Base-by-base conservation (phyloP, 208 protist genomes). In the Leishmania lainsoni region DNA sequence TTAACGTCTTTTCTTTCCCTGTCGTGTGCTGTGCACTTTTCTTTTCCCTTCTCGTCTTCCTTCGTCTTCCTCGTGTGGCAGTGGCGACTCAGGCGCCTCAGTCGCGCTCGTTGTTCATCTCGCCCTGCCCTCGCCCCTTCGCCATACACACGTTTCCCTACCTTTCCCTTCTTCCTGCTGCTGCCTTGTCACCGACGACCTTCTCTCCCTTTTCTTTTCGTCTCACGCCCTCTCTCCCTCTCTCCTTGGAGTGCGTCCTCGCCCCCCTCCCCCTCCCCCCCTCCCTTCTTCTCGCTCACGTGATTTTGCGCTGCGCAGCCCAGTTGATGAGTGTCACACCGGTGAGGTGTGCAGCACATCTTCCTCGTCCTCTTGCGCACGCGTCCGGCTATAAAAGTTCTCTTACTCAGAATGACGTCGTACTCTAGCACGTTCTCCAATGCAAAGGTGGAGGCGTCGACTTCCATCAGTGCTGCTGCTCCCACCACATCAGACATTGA, bases 341-440 rank as follows among this genome's bases (percentile, higher is more conserved):
- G 32, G 16, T 5, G 52, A 45, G 29, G 16, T 70, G 32, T 70
- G 65, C 35, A 20, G 4, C n/a, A 70, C 65, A 39, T 68, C 3
- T 42, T 70, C 17, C 17, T 22, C 17, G 3, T 45, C 0, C 20
- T 10, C 20, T 70, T 45, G 35, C 65, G 65, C 35, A 70, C 65
- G 65, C 17, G 32, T 39, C 35, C 65, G 65, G 65, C 17, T 45
- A 14, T 1, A 5, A 3, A 42, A n/a, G 14, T 10, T 10, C 6
- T 29, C 22, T 5, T 52, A 26, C 14, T 2, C 26, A 75, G n/a
- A 35, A 81, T 81, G 79, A 54, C 72, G 2, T 76, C 79, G 10
- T 12, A 71, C 58, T 81, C 77, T 39, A 81, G 58, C 71, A 81
- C 79, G n/a, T 76, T 59, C 26, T 59, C 79, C 0, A 71, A 59